These are phyloP conservation scores for Trametes cubensis DNA, from an alignment of 768 basidiomycete genomes.

Conservation along the genomic window DNA sequence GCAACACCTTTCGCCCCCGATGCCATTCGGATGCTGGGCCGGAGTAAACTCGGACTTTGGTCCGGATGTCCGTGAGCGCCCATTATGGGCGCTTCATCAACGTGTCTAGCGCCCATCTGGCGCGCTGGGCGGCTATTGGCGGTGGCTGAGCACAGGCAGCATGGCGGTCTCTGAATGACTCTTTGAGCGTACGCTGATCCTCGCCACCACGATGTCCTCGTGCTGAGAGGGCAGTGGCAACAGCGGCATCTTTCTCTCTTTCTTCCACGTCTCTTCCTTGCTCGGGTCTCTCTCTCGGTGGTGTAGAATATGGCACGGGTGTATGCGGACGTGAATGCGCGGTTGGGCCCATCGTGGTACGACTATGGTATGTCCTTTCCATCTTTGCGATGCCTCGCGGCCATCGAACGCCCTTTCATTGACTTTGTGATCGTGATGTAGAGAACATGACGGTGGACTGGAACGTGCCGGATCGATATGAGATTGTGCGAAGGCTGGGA, in stretches of 20 bases:
- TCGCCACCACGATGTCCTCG: conserved; percentile 21
- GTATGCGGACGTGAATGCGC: conserved; percentile 85
- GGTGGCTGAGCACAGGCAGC: background rate
- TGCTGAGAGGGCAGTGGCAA: conserved; percentile 17
- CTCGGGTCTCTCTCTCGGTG: conserved; percentile 26
- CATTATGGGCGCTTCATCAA: background rate
- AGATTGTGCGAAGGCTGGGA: conserved; percentile 93
- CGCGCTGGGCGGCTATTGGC: background rate
- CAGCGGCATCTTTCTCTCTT: conserved; percentile 11
- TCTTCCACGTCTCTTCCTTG: conserved; percentile 1
- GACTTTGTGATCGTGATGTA: conserved; percentile 30
- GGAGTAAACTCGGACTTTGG: background rate
- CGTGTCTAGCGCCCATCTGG: background rate
- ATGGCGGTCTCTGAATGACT: conserved; percentile 7
- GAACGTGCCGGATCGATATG: conserved; percentile 96
- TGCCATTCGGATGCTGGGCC: background rate
- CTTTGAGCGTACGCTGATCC: conserved; percentile 16
- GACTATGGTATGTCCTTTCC: conserved; percentile 77
- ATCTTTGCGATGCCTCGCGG: background rate
- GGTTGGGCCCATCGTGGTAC: conserved; percentile 87
- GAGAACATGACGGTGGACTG: conserved; percentile 94
- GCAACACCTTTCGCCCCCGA: too few species aligned
- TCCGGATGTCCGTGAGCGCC: background rate
- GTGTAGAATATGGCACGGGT: conserved; percentile 64
- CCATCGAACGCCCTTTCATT: background rate